phyloP scores from a whole-genome alignment of 805 yeast genomes.

The Metschnikowia henanensis region DNA sequence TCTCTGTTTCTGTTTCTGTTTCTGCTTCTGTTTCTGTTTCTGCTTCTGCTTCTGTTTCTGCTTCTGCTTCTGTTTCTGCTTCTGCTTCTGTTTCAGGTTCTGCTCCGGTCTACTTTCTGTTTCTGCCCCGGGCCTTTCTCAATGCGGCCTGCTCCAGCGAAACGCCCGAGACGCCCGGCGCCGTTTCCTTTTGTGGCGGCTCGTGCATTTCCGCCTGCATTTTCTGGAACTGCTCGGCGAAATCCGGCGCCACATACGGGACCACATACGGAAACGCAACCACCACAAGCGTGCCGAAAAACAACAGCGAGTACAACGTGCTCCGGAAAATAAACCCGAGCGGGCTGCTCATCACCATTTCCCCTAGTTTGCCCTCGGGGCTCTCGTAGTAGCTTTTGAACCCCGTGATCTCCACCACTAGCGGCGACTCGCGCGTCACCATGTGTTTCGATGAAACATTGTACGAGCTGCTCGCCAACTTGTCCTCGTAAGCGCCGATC shows the following conservation, averaged over 20 bases:
- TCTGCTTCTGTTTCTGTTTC: too few relatives aligned
- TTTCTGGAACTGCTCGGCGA: conserved; percentile 33
- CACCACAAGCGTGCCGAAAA: conserved; percentile 26
- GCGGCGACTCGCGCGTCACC: conserved; percentile 19
- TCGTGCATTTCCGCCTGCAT: conserved; percentile 10
- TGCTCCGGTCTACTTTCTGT: conserved; percentile 1
- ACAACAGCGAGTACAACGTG: conserved; percentile 34
- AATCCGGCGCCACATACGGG: conserved; percentile 34
- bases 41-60: too few relatives aligned
- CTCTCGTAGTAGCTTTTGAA: conserved; percentile 36
- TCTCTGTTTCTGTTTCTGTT: too few relatives aligned
- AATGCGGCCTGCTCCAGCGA: neutral
- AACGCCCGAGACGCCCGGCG: neutral
- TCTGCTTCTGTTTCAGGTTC: too few relatives aligned
- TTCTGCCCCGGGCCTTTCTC: neutral
- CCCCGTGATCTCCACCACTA: conserved; percentile 22
- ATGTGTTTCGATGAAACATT: conserved; percentile 21
- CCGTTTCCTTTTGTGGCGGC: neutral
- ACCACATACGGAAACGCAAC: conserved; percentile 35
- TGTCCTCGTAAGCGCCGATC: conserved; percentile 26
- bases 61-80: too few relatives aligned
- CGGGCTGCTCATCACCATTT: conserved; percentile 39
- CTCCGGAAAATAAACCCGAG: conserved; percentile 42
- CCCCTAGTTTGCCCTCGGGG: conserved; percentile 28
- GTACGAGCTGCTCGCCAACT: conserved; percentile 16